A percentile compares a stretch with the other conserved stretches of the same genome.
Evolutionary conservation across 306 rosid genomes (phyloP).

Genomic region (Sesbania bispinosa): DNA sequence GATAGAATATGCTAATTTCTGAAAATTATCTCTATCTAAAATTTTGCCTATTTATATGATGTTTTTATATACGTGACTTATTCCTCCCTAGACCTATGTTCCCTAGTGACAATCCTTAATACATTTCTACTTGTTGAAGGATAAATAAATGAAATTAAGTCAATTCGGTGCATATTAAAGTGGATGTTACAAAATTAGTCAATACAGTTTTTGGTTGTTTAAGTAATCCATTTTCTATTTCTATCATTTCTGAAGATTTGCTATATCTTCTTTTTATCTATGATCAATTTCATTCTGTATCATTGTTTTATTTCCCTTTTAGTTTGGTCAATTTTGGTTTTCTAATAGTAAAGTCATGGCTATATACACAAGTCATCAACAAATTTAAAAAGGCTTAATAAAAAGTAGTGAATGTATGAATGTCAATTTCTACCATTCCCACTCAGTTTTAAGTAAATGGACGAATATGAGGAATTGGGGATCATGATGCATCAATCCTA

Average conservation of each 20-base stretch:
- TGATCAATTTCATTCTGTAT: background rate
- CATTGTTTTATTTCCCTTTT: background rate
- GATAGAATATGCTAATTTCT: constrained; percentile 10
- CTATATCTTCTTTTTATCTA: background rate
- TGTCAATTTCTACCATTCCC: background rate
- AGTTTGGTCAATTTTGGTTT: background rate
- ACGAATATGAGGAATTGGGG: background rate
- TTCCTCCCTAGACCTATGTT: background rate
- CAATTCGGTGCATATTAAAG: background rate
- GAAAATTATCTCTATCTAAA: too few relatives aligned
- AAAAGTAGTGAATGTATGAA: too few relatives aligned
- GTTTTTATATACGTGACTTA: background rate
- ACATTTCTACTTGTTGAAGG: background rate
- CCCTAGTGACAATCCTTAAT: background rate
- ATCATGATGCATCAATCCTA: background rate
- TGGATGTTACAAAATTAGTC: background rate
- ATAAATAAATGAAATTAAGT: background rate
- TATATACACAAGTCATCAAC: background rate
- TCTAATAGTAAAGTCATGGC: background rate
- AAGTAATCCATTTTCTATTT: background rate
- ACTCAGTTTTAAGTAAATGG: background rate
- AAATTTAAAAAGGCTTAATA: too few relatives aligned
- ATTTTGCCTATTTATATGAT: background rate
- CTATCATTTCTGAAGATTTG: background rate
- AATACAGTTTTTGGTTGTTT: background rate